These are phyloP conservation scores for Candida glucosophila DNA, from an alignment of 1,139 yeast genomes.

Conservation along the genomic window DNA sequence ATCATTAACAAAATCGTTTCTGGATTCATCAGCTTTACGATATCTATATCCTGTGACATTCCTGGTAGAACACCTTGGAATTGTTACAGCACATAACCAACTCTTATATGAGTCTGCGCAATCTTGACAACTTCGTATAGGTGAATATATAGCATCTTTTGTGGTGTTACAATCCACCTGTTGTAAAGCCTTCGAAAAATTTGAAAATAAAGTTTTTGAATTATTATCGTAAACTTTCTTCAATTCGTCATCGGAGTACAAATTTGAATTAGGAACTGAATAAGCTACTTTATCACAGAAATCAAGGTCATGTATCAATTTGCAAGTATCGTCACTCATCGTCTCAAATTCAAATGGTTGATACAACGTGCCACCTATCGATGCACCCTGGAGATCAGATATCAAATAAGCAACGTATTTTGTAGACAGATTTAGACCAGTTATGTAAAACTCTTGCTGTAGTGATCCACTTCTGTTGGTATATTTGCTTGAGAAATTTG, in stretches of 20 bases:
- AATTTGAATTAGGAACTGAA: slow-evolving; percentile 62
- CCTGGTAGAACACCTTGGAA: slow-evolving; percentile 73
- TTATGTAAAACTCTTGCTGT: slow-evolving; percentile 53
- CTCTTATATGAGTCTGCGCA: slow-evolving; percentile 67
- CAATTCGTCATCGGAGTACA: slow-evolving; percentile 13
- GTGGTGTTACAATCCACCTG: slow-evolving; percentile 72
- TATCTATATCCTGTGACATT: slow-evolving; percentile 36
- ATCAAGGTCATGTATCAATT: slow-evolving; percentile 61
- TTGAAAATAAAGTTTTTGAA: slow-evolving; percentile 47
- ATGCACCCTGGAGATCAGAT: slow-evolving; percentile 34
- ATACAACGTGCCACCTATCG: slow-evolving; percentile 62
- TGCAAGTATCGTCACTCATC: slow-evolving; percentile 50
- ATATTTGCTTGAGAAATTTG: slow-evolving; percentile 24
- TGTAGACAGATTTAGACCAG: slow-evolving; percentile 54
- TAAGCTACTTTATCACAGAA: slow-evolving; percentile 82
- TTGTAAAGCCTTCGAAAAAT: slow-evolving; percentile 70
- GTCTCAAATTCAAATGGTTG: slow-evolving; percentile 55
- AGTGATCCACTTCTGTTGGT: slow-evolving; percentile 42
- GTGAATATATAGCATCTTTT: slow-evolving; percentile 63
- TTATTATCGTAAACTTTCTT: slow-evolving; percentile 49
- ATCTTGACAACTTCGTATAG: slow-evolving; percentile 61
- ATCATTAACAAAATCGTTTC: slow-evolving; percentile 54
- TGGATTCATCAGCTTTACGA: slow-evolving; percentile 44
- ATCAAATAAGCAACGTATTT: slow-evolving; percentile 60
- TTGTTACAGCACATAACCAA: slow-evolving; percentile 86